Evolutionary conservation across 805 yeast species (phyloP).

Genomic region (Monosporozyma solicola): DNA sequence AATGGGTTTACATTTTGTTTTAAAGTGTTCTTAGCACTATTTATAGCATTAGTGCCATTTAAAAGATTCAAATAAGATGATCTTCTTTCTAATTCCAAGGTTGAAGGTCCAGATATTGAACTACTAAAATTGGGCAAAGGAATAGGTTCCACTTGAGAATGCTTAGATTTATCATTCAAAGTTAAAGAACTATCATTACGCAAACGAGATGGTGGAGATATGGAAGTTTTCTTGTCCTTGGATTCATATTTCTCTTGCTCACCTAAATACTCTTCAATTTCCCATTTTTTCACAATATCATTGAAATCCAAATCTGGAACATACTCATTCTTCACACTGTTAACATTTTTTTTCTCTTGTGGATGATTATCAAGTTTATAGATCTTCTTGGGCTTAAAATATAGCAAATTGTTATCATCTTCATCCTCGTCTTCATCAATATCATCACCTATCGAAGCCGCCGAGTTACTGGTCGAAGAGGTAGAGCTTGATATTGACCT

Average conservation of each 20-base stretch:
- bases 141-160: conserved; percentile 32
- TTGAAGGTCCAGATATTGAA: conserved; percentile 12
- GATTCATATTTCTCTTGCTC: neutral
- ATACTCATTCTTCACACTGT: conserved; percentile 42
- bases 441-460: neutral
- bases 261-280: conserved; percentile 7
- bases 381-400: conserved; percentile 3
- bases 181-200: neutral
- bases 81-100: conserved; percentile 11
- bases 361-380: neutral
- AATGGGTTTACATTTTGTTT: neutral
- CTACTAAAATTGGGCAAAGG: conserved; percentile 25
- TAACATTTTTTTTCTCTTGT: neutral
- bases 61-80: conserved; percentile 2
- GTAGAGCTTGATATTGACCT: neutral
- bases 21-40: neutral
- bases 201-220: conserved; percentile 1
- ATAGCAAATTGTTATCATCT: conserved; percentile 25
- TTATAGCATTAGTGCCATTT: neutral
- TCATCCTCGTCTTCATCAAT: conserved; percentile 32
- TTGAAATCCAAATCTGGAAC: conserved; percentile 61
- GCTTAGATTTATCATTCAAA: conserved; percentile 15
- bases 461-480: neutral
- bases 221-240: neutral
- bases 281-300: conserved; percentile 43